phyloP scores from a whole-genome alignment of 129 eudicot genomes.

The Cynara cardunculus region DNA sequence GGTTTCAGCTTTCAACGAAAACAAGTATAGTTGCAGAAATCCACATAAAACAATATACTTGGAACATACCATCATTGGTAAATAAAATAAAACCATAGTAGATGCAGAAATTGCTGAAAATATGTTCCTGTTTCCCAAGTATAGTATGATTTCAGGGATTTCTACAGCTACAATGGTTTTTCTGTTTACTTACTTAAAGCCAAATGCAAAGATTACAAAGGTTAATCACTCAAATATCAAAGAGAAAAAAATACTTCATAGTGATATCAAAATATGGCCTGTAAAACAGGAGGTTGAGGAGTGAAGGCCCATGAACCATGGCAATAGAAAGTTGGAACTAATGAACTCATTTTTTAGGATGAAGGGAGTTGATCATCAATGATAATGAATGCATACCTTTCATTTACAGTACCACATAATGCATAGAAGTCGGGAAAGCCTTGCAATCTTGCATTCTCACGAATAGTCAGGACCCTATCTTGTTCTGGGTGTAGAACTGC shows the following conservation, averaged over 20 bases:
- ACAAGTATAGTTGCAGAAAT: too few species aligned
- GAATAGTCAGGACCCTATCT: constrained; percentile 52
- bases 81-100: too few species aligned
- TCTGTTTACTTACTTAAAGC: background rate
- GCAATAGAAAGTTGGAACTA: background rate
- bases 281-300: background rate
- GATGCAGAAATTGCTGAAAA: too few species aligned
- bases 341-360: background rate
- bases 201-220: background rate
- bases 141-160: background rate
- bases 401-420: constrained; percentile 47
- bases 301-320: background rate
- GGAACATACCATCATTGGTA: too few species aligned
- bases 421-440: constrained; percentile 57
- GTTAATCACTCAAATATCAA: background rate
- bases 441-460: constrained; percentile 64
- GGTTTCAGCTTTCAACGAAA: too few species aligned
- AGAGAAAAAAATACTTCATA: too few species aligned
- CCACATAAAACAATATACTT: too few species aligned
- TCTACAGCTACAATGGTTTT: background rate
- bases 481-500: constrained; percentile 65
- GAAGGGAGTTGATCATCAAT: background rate
- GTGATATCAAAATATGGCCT: background rate
- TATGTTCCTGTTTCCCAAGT: too few species aligned
- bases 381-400: constrained; percentile 31